phyloP scores from a whole-genome alignment of 2,329 filamentous ascomycete species.

The Cytospora piceicola region DNA sequence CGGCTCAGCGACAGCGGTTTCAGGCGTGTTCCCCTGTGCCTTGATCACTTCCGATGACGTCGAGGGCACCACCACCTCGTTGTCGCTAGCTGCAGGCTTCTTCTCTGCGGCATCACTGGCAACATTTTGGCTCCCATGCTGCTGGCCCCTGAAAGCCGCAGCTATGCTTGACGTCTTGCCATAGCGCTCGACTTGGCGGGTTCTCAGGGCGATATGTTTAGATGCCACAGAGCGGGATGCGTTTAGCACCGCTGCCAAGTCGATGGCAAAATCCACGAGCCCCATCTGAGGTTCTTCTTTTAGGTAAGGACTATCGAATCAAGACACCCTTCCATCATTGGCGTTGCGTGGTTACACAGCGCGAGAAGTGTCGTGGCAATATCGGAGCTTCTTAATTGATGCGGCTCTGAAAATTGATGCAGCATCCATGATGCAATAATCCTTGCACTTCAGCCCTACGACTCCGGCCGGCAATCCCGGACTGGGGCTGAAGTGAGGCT shows the following conservation, averaged over 20 bases:
- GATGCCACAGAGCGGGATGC: conserved; percentile 70
- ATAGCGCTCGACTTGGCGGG: conserved; percentile 57
- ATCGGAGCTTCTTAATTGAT: background rate
- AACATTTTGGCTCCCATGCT: background rate
- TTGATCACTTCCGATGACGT: background rate
- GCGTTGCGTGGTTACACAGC: background rate
- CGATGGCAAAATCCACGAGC: conserved; percentile 67
- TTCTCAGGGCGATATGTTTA: conserved; percentile 63
- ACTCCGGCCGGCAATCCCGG: conserved; percentile 25
- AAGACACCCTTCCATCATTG: background rate
- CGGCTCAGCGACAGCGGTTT: background rate
- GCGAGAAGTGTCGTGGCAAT: background rate
- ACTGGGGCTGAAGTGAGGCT: conserved; percentile 8
- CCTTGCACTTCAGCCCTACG: conserved; percentile 29
- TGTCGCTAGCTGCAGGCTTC: background rate
- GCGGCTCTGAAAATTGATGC: conserved; percentile 15
- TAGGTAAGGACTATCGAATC: conserved; percentile 2
- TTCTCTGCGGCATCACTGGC: background rate
- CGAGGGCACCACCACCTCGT: background rate
- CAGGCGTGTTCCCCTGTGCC: background rate
- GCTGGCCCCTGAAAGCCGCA: conserved; percentile 36
- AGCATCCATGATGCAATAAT: conserved; percentile 29
- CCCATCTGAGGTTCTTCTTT: conserved; percentile 48
- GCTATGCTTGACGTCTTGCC: conserved; percentile 51
- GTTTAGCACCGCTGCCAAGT: conserved; percentile 71